Evolutionary conservation across 257 asterid species (phyloP).

Genomic region (Striga asiatica): DNA sequence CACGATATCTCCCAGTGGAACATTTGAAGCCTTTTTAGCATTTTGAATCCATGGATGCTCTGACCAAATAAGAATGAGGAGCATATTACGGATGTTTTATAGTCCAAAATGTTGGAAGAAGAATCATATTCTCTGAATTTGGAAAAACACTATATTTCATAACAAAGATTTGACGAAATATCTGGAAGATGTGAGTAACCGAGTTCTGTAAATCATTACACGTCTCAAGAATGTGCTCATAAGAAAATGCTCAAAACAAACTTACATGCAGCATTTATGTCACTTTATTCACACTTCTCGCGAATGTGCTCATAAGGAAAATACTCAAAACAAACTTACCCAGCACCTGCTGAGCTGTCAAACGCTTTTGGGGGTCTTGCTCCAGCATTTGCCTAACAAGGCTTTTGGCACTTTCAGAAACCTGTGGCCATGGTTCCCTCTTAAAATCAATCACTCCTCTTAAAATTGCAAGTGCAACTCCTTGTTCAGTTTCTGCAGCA

Average conservation of each 20-base stretch:
- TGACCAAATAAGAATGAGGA: slow-evolving; percentile 20
- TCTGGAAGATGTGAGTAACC: no score
- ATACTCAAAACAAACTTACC: slow-evolving; percentile 36
- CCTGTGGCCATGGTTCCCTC: slow-evolving; percentile 97
- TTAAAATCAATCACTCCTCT: slow-evolving; percentile 76
- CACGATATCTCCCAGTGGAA: slow-evolving; percentile 83
- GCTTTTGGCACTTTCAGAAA: slow-evolving; percentile 76
- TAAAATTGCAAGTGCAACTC: slow-evolving; percentile 82
- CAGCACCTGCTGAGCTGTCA: slow-evolving; percentile 94
- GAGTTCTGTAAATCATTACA: no score
- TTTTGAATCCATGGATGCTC: slow-evolving; percentile 93
- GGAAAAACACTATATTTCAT: neutral
- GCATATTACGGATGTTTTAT: slow-evolving; percentile 11
- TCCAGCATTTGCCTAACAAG: slow-evolving; percentile 92
- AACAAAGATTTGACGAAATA: neutral
- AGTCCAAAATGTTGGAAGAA: slow-evolving; percentile 5
- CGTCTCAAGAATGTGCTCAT: neutral
- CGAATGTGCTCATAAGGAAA: neutral
- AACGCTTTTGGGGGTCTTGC: slow-evolving; percentile 72
- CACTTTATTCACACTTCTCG: neutral
- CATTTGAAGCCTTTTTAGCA: slow-evolving; percentile 81
- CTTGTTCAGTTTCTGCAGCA: slow-evolving; percentile 78
- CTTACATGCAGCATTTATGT: neutral
- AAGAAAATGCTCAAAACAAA: neutral
- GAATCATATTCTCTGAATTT: neutral